Evolutionary conservation across 148 eudicot species (phyloP).

Genomic region (Chenopodium quinoa): DNA sequence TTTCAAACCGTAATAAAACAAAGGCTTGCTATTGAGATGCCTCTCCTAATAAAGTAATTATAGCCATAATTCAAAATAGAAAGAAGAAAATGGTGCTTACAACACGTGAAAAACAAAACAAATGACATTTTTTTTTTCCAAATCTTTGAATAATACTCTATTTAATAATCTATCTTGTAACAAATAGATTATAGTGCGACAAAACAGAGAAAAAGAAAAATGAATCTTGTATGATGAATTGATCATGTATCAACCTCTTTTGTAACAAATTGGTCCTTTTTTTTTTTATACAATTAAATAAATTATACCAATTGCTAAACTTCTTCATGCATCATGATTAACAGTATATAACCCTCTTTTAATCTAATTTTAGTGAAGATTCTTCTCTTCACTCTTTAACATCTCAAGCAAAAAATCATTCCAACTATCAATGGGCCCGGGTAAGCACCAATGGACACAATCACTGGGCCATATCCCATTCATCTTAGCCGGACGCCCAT

Average conservation of each 20-base stretch:
- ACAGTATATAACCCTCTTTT: background rate
- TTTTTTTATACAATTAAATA: slow-evolving; percentile 7
- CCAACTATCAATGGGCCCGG: slow-evolving; percentile 75
- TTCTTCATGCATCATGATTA: background rate
- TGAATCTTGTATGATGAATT: background rate
- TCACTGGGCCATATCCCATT: slow-evolving; percentile 44
- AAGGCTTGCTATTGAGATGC: no score
- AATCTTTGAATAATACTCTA: no score
- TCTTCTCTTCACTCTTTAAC: slow-evolving; percentile 36
- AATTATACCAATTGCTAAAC: background rate
- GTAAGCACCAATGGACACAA: slow-evolving; percentile 85
- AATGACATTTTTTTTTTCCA: no score
- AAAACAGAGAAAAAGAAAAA: background rate
- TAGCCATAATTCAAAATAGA: background rate
- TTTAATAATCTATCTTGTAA: no score
- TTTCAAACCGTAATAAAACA: no score
- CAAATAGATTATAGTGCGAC: background rate
- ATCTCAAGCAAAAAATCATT: slow-evolving; percentile 56
- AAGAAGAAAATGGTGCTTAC: no score
- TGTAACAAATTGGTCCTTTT: background rate
- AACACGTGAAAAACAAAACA: no score
- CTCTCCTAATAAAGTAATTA: no score
- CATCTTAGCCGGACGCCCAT: slow-evolving; percentile 52
- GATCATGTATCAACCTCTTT: background rate
- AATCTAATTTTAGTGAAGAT: background rate